Conservation (phyloP, 805 yeast species). For the Ogataea corticis region DNA sequence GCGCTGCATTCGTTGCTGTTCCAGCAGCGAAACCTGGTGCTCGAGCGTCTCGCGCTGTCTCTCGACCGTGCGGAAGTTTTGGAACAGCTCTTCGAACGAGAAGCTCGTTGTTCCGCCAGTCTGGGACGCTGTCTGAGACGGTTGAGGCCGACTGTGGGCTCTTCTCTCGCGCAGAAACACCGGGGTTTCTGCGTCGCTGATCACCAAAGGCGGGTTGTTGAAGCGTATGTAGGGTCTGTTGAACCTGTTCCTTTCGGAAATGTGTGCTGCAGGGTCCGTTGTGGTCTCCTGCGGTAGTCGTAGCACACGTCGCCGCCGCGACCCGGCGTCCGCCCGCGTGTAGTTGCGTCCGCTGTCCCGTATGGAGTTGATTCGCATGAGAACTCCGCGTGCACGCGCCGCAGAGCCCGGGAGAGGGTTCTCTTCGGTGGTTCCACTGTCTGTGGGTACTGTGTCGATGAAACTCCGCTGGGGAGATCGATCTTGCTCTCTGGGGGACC, state of each 20-base stretch:
- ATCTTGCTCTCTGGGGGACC: too few relatives aligned
- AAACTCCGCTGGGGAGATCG: too few relatives aligned
- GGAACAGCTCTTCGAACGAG: slow-evolving; percentile 11
- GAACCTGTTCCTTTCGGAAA: slow-evolving; percentile 6
- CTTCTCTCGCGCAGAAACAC: neutral
- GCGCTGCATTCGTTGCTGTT: slow-evolving; percentile 9
- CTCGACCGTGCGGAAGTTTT: slow-evolving; percentile 10
- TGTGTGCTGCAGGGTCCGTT: neutral
- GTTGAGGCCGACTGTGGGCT: neutral
- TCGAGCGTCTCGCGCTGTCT: slow-evolving; percentile 12
- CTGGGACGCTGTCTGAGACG: neutral
- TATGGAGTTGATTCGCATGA: slow-evolving; percentile 11
- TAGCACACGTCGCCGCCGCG: slow-evolving; percentile 7
- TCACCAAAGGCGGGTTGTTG: slow-evolving; percentile 14
- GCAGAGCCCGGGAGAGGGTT: too few relatives aligned
- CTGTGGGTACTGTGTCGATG: too few relatives aligned
- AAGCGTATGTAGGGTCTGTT: slow-evolving; percentile 18
- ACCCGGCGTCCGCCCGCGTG: neutral
- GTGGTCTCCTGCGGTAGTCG: slow-evolving; percentile 1
- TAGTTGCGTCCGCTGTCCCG: neutral
- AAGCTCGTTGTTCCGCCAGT: neutral
- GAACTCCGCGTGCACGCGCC: slow-evolving; percentile 6
- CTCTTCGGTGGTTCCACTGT: too few relatives aligned
- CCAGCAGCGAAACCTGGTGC: slow-evolving; percentile 11
- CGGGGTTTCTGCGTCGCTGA: slow-evolving; percentile 7